A percentile compares a stretch with the other conserved stretches of the same genome.
Conservation (phyloP, 768 basidiomycete genomes). For the Leccinellum albellum region DNA sequence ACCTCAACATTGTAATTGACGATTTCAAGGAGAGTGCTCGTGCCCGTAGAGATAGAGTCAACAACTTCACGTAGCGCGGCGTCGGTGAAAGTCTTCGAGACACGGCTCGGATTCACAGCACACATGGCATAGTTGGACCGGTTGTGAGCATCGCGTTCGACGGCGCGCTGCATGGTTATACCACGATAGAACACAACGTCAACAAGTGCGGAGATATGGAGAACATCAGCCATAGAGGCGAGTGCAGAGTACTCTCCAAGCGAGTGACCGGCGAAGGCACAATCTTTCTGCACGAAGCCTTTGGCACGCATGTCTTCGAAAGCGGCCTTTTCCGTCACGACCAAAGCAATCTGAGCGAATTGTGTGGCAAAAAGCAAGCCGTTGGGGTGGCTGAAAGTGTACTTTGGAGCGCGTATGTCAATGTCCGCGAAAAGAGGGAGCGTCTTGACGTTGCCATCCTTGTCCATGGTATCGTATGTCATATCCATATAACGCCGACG, state of each 20-base stretch:
- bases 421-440: slow-evolving; percentile 96
- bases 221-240: slow-evolving; percentile 94
- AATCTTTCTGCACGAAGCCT: slow-evolving; percentile 88
- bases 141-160: slow-evolving; percentile 90
- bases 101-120: slow-evolving; percentile 96
- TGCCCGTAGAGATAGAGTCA: slow-evolving; percentile 76
- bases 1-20: slow-evolving; percentile 97
- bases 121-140: slow-evolving; percentile 99
- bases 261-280: slow-evolving; percentile 96
- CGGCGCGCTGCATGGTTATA: slow-evolving; percentile 99
- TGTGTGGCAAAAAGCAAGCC: slow-evolving; percentile 97
- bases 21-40: slow-evolving; percentile 86
- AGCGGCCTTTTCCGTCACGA: slow-evolving; percentile 96
- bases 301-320: slow-evolving; percentile 98
- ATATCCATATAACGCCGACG: slow-evolving; percentile 99
- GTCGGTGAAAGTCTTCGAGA: slow-evolving; percentile 92
- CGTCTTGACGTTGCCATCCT: slow-evolving; percentile 93
- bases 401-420: slow-evolving; percentile 88
- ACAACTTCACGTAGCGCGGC: slow-evolving; percentile 96
- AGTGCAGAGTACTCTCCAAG: slow-evolving; percentile 98
- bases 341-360: slow-evolving; percentile 97
- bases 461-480: slow-evolving; percentile 96
- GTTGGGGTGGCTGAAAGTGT: slow-evolving; percentile 96
- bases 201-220: slow-evolving; percentile 90
- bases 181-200: slow-evolving; percentile 99